Base-by-base conservation (phyloP, 352 stramenopile genomes). In the Aphanomyces euteiches region DNA sequence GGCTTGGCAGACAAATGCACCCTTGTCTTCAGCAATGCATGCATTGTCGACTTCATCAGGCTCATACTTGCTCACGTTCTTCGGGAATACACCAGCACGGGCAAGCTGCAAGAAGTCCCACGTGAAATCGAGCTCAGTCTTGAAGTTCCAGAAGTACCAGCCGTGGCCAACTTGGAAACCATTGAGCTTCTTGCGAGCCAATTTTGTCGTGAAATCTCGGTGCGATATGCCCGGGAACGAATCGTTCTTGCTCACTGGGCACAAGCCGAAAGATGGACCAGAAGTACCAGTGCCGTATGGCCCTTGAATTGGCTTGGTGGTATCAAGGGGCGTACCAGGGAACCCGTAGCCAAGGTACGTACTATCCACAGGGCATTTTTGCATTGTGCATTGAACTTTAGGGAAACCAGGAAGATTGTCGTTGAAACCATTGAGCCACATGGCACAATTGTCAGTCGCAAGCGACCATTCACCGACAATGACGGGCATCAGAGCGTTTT, bases 111-210 rank as follows among this genome's bases (percentile, higher is more conserved):
- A 79, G 69, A 97, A 97, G 58, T 87, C 91, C 93, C 93, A 98
- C n/a, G 84, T 78, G 19, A 87, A 83, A 45, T 90, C 89, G 12
- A 98, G 75, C 75, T 98, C 93, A 1, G 91, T 97, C 71, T 95
- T 90, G 77, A 97, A 98, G 73, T 98, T 98, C 93, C 91, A 98
- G 73, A 98, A 98, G 81, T 96, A 97, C 77, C 91, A 96, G n/a
- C 93, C 93, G 77, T 98, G 91, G 36, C 89, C 90, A 37, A 96
- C 77, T 0, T 83, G 85, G 69, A 96, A 98, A 5, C 89, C 87
- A 70, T 93, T 93, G 38, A 98, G 90, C 75, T 98, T 97, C 75
- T 97, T 97, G n/a, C 89, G 59, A 43, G 87, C 89, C 7, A 98
- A 73, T 67, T 91, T 85, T 13, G 75, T 78, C 69, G 93, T 96